Evolutionary conservation across 208 protist species (phyloP).

Genomic region (Herpetomonas tarakana): DNA sequence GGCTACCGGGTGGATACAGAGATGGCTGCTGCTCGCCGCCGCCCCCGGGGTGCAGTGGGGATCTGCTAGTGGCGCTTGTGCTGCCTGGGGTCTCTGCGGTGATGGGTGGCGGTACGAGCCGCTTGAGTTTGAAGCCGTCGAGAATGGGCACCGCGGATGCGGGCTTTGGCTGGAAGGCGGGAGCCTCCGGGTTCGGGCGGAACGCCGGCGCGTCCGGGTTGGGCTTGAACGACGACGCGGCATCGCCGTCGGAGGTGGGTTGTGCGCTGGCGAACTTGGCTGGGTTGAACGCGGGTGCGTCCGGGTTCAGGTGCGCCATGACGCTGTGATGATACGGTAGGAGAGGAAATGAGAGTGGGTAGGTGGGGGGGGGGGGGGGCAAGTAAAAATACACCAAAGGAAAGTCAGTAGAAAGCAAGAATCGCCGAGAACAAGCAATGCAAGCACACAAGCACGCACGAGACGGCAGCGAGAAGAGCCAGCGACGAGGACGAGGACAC

Average conservation of each 20-base stretch:
- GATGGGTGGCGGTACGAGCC: too few relatives aligned
- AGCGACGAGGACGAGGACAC: too few relatives aligned
- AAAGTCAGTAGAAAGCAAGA: constrained; percentile 7
- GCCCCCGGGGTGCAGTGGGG: too few relatives aligned
- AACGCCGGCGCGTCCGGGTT: constrained; percentile 20
- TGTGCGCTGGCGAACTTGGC: constrained; percentile 7
- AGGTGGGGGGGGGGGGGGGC: too few relatives aligned
- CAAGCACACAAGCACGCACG: background rate
- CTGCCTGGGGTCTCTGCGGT: too few relatives aligned
- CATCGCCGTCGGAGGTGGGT: background rate
- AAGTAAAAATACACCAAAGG: constrained; percentile 4
- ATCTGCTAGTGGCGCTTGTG: too few relatives aligned
- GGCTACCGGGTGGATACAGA: too few relatives aligned
- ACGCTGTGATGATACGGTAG: too few relatives aligned
- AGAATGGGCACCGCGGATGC: constrained; percentile 20
- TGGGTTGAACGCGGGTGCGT: constrained; percentile 61
- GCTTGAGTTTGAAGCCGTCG: constrained; percentile 27
- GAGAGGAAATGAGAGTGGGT: too few relatives aligned
- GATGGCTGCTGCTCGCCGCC: too few relatives aligned
- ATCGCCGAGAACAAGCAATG: background rate
- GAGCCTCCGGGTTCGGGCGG: constrained; percentile 6
- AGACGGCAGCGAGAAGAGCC: background rate
- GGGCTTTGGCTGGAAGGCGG: constrained; percentile 5
- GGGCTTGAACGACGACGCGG: constrained; percentile 10
- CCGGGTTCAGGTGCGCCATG: constrained; percentile 37